Conservation (phyloP, 1,139 yeast species). For the Suhomyces bolitotheri region DNA sequence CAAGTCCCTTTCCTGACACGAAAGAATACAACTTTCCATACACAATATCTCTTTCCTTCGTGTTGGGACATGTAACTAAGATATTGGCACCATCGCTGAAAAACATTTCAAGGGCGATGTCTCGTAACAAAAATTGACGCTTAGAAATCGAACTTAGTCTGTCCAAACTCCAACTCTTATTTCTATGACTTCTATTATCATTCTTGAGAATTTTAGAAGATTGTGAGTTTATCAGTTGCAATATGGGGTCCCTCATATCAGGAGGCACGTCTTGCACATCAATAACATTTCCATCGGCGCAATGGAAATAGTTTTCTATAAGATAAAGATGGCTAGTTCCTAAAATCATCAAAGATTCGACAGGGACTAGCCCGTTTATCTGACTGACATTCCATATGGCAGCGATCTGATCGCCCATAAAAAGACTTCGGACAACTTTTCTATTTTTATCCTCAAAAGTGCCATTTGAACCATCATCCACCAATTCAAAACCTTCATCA, state of each 20-base stretch:
- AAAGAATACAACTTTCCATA: conserved; percentile 48
- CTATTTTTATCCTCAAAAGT: conserved; percentile 67
- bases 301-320: conserved; percentile 67
- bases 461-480: conserved; percentile 36
- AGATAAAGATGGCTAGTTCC: conserved; percentile 66
- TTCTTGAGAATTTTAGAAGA: conserved; percentile 22
- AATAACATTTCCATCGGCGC: conserved; percentile 59
- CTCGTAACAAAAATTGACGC: conserved; percentile 71
- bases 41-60: conserved; percentile 55
- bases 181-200: conserved; percentile 40
- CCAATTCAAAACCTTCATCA: conserved; percentile 44
- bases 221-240: conserved; percentile 54
- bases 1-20: conserved; percentile 50
- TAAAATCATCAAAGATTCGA: conserved; percentile 70
- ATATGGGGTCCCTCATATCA: conserved; percentile 62
- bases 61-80: conserved; percentile 55
- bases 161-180: conserved; percentile 56
- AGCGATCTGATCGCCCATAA: conserved; percentile 67
- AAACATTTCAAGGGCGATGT: conserved; percentile 75
- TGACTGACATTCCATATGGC: conserved; percentile 76
- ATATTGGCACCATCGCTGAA: conserved; percentile 72
- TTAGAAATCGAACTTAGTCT: conserved; percentile 64
- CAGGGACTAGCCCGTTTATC: conserved; percentile 68
- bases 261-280: conserved; percentile 67
- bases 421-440: conserved; percentile 66